Evolutionary conservation across 2,329 filamentous ascomycete genomes (phyloP).

Genomic region (Aspergillus sp.): DNA sequence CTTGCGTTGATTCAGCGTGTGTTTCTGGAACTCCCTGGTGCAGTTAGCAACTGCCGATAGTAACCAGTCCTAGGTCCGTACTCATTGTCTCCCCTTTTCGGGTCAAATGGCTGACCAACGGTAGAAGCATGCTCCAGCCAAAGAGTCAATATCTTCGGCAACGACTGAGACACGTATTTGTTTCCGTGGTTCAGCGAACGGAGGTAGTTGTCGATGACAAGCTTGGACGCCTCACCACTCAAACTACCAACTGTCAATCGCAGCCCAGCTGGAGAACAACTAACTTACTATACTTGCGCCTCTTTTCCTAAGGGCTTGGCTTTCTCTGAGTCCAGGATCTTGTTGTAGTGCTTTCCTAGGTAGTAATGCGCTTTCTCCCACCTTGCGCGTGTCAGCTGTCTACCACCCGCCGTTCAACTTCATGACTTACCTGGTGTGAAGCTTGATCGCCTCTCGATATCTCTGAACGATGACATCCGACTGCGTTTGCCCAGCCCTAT

Average conservation of each 20-base stretch:
- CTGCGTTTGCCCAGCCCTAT: conserved; percentile 86
- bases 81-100: conserved; percentile 40
- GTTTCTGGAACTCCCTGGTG: conserved; percentile 36
- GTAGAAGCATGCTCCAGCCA: conserved; percentile 87
- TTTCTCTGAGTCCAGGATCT: conserved; percentile 83
- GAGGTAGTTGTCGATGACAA: conserved; percentile 90
- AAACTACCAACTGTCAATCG: conserved; percentile 35
- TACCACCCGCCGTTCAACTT: neutral
- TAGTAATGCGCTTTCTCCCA: conserved; percentile 99
- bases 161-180: conserved; percentile 91
- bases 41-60: conserved; percentile 4
- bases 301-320: conserved; percentile 66
- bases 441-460: conserved; percentile 62
- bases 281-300: conserved; percentile 53
- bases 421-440: conserved; percentile 25
- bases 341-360: conserved; percentile 93
- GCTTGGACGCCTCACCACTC: conserved; percentile 72
- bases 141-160: conserved; percentile 82
- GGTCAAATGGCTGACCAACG: conserved; percentile 51
- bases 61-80: conserved; percentile 14
- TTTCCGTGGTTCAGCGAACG: conserved; percentile 79
- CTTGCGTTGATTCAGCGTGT: conserved; percentile 44
- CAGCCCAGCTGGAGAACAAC: neutral
- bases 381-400: conserved; percentile 26
- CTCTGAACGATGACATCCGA: conserved; percentile 67